phyloP scores from a whole-genome alignment of 2,329 filamentous ascomycete species.

The Ampelomyces quisqualis region DNA sequence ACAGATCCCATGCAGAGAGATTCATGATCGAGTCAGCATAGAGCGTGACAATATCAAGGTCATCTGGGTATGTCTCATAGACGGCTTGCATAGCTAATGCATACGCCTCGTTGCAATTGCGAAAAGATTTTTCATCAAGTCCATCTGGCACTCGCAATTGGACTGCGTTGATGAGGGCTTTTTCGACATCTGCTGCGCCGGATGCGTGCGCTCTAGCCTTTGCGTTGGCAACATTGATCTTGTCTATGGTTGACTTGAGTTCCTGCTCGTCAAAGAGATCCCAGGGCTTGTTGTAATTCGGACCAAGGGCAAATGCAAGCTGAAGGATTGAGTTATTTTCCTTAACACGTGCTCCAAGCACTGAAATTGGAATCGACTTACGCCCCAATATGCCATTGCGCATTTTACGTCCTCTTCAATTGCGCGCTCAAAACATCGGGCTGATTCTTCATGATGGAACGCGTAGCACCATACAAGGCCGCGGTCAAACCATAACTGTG shows the following conservation, averaged over 20 bases:
- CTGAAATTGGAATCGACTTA: conserved; percentile 12
- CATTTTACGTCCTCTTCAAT: conserved; percentile 56
- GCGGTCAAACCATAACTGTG: conserved; percentile 69
- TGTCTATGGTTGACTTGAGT: conserved; percentile 52
- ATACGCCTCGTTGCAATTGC: conserved; percentile 60
- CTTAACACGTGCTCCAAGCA: not conserved
- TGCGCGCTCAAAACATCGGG: conserved; percentile 63
- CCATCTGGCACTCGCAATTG: conserved; percentile 47
- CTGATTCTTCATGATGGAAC: conserved; percentile 75
- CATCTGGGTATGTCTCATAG: conserved; percentile 55
- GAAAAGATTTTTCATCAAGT: conserved; percentile 46
- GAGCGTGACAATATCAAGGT: conserved; percentile 64
- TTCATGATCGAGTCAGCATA: conserved; percentile 68
- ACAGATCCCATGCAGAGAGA: conserved; percentile 64
- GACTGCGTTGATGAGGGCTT: conserved; percentile 64
- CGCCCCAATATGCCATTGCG: conserved; percentile 67
- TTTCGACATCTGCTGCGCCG: conserved; percentile 55
- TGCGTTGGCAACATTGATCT: conserved; percentile 50
- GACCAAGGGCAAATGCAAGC: conserved; percentile 66
- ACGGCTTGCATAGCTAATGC: conserved; percentile 61
- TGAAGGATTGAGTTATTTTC: conserved; percentile 40
- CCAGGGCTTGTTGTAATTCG: conserved; percentile 82
- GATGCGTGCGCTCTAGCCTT: conserved; percentile 47
- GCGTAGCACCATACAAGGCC: conserved; percentile 72
- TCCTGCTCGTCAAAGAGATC: conserved; percentile 66